A percentile compares a stretch with the other conserved stretches of the same genome.
phyloP scores from a whole-genome alignment of 257 asterid genomes.

The Leptodermis oblonga region DNA sequence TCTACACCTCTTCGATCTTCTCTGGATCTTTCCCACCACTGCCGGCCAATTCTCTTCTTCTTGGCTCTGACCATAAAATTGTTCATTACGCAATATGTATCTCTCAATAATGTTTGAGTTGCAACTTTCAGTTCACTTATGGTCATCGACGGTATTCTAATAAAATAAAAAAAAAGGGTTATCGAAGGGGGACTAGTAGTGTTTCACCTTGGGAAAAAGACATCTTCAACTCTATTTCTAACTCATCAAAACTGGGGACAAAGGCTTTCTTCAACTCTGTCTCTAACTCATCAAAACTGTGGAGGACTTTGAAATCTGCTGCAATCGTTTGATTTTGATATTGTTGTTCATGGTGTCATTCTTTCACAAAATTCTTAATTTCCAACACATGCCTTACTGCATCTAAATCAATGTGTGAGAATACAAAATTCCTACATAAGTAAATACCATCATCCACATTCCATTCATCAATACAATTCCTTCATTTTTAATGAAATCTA shows the following conservation, averaged over 20 bases:
- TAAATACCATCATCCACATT: conserved; percentile 40
- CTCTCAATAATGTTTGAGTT: conserved; percentile 63
- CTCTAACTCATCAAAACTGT: too few species aligned
- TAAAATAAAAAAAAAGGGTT: too few species aligned
- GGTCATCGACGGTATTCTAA: conserved; percentile 32
- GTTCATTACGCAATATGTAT: conserved; percentile 63
- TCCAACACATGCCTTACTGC: conserved; percentile 32
- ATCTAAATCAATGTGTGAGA: conserved; percentile 31
- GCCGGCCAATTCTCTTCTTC: too few species aligned
- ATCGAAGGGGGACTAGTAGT: conserved; percentile 50
- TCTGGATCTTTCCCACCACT: too few species aligned
- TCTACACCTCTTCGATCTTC: too few species aligned
- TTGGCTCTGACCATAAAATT: conserved; percentile 51
- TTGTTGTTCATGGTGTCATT: conserved; percentile 33
- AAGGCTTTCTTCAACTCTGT: too few species aligned
- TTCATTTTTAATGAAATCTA: conserved; percentile 15
- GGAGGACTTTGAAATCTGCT: conserved; percentile 49
- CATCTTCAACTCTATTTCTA: conserved; percentile 49
- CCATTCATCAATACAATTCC: background rate
- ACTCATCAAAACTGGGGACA: conserved; percentile 81
- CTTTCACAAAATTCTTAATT: conserved; percentile 51
- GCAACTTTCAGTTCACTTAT: conserved; percentile 48
- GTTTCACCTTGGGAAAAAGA: conserved; percentile 64
- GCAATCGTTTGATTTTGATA: conserved; percentile 24
- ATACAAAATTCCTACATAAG: conserved; percentile 44